Evolutionary conservation across 2,329 filamentous ascomycete species (phyloP), one percentile per base, ranked within the genome.

Genomic region (Colletotrichum somersetense): DNA sequence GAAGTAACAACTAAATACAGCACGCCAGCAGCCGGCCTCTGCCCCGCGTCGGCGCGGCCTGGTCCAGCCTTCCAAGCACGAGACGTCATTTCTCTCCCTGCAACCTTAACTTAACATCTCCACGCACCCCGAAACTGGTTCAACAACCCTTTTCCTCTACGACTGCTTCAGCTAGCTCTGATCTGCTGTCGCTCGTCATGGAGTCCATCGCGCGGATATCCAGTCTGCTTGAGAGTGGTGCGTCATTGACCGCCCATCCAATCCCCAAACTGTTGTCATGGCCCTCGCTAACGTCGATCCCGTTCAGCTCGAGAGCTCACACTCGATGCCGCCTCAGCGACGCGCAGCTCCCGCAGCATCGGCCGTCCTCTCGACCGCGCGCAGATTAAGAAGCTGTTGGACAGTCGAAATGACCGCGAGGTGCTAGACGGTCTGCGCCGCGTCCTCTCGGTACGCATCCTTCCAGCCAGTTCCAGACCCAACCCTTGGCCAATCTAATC

Each of bases 201-300:
- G 96, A 99, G 89, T 97, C 96, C 30, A 95, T 98, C 80, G 95
- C 96, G 75, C 90, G 93, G 79, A 97, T 99, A 83, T 97, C 95
- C 77, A 94, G 91, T 81, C 90, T 98, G 84, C 91, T 99, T 82
- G 96, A 98, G 87, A 96, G 93, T 84, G 95, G 96, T 97, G 88
- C 79, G 89, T 77, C 16, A 16, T 35, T 40, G n/a, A 16, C 53
- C 10, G 42, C 16, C 20, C 38, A 59, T 35, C 42, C 35, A 10
- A 38, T 38, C 48, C 42, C 26, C 63, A 65, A 42, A 55, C 33
- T 62, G 42, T 68, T 68, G 65, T 56, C 71, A 63, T 62, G 62
- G 72, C 67, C 63, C 63, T 64, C 48, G 73, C 74, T 74, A 67
- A 77, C 62, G 40, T 40, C 38, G 53, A 64, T 65, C 67, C 40